Conservation (phyloP, 192 early-diverging fungal species). For the Mortierella alpina region DNA sequence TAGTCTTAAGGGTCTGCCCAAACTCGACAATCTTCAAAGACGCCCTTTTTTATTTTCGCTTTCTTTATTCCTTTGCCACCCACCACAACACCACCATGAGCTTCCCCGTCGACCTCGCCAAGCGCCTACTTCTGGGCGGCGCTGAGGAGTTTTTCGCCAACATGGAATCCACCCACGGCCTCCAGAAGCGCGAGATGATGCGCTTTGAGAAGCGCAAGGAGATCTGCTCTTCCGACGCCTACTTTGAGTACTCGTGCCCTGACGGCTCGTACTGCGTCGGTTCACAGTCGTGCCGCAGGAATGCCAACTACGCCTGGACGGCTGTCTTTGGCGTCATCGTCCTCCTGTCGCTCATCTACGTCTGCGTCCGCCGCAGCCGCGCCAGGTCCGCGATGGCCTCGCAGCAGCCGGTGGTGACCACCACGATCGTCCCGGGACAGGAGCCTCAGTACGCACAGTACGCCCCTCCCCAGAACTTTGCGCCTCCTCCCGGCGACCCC, state of each 20-base stretch:
- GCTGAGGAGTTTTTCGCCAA: constrained; percentile 1
- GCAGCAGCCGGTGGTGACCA: constrained; percentile 9
- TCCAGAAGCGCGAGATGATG: constrained; percentile 35
- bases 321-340: constrained; percentile 26
- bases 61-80: constrained; percentile 2
- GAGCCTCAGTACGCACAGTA: neutral
- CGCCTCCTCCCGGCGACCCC: constrained; percentile 45
- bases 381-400: neutral
- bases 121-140: constrained; percentile 14
- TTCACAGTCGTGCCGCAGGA: constrained; percentile 11
- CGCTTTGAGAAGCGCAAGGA: constrained; percentile 38
- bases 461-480: constrained; percentile 9
- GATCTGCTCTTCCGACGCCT: neutral
- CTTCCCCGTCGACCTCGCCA: neutral
- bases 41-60: neutral
- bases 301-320: constrained; percentile 36
- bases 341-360: constrained; percentile 2
- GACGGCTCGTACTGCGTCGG: constrained; percentile 24
- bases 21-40: neutral
- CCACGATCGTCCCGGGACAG: constrained; percentile 2
- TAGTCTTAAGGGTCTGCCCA: neutral
- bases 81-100: neutral
- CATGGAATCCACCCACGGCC: neutral
- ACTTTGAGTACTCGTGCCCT: neutral
- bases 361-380: constrained; percentile 15